Conservation (phyloP, 257 asterid genomes). For the Gentiana straminea region DNA sequence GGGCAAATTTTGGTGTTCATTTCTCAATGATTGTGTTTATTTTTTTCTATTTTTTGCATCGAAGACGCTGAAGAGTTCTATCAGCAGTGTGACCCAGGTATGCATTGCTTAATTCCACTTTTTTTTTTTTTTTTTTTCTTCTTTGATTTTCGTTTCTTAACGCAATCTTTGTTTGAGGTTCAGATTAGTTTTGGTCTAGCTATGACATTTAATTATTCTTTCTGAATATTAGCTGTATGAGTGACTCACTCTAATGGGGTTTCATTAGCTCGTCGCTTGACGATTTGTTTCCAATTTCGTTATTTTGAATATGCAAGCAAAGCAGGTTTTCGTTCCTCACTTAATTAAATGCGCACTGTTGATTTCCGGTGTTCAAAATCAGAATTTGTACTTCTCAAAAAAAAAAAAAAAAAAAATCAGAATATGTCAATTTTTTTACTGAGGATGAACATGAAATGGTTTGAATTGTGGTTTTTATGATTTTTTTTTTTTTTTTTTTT, state of each 20-base stretch:
- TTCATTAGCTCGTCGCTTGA: not conserved
- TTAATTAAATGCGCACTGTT: too few relatives aligned
- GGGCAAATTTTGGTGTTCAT: not conserved
- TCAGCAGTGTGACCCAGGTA: constrained; percentile 44
- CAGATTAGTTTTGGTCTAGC: too few relatives aligned
- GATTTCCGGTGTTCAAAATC: too few relatives aligned
- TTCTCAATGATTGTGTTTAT: not conserved
- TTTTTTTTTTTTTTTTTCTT: not conserved
- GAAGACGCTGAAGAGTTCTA: constrained; percentile 31
- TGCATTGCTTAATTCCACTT: not conserved
- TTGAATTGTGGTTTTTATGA: too few relatives aligned
- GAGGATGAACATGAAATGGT: not conserved
- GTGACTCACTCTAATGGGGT: not conserved
- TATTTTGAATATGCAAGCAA: too few relatives aligned
- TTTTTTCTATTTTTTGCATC: not conserved
- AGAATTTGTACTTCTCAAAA: too few relatives aligned
- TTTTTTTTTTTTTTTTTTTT: too few relatives aligned
- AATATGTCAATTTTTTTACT: not conserved
- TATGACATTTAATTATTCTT: not conserved
- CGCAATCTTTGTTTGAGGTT: not conserved
- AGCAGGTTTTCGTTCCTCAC: not conserved
- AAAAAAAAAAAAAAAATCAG: not conserved
- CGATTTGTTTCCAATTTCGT: not conserved
- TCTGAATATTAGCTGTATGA: not conserved
- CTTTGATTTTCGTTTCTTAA: not conserved